Evolutionary conservation across 345 rosid species (phyloP).

Genomic region (Excoecaria cochinchinensis): DNA sequence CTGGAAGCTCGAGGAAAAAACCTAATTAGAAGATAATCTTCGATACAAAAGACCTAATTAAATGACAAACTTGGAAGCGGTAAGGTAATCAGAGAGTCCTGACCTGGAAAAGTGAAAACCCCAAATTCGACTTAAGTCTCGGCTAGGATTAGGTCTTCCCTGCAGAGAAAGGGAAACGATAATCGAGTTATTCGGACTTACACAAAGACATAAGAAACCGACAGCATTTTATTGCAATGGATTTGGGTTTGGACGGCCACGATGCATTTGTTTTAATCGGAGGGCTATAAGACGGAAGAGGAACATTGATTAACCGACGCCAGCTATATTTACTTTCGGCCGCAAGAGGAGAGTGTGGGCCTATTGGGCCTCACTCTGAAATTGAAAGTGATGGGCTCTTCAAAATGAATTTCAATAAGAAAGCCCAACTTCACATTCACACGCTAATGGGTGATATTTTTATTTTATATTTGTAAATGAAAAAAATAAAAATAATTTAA

Average conservation of each 20-base stretch:
- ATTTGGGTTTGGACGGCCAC: constrained; percentile 10
- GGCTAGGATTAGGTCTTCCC: not conserved
- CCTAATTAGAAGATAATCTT: not conserved
- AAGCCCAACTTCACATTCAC: no score
- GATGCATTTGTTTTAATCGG: constrained; percentile 15
- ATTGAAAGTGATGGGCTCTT: no score
- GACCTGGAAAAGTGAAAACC: constrained; percentile 10
- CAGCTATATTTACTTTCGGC: not conserved
- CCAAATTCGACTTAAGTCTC: not conserved
- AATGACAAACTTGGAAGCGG: not conserved
- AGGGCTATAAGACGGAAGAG: not conserved
- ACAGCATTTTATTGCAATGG: not conserved
- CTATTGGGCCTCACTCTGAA: no score
- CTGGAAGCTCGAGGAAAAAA: not conserved
- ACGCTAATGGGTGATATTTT: no score
- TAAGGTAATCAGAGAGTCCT: no score
- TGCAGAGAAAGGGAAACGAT: not conserved
- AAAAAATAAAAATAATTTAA: no score
- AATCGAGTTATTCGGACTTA: not conserved
- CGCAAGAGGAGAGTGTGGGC: not conserved
- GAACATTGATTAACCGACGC: not conserved
- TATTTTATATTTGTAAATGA: no score
- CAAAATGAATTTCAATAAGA: no score
- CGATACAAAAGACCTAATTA: not conserved
- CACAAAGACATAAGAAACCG: not conserved